These are phyloP conservation scores for Lachnellula occidentalis DNA, from an alignment of 2,329 filamentous ascomycete species.

Conservation along the genomic window DNA sequence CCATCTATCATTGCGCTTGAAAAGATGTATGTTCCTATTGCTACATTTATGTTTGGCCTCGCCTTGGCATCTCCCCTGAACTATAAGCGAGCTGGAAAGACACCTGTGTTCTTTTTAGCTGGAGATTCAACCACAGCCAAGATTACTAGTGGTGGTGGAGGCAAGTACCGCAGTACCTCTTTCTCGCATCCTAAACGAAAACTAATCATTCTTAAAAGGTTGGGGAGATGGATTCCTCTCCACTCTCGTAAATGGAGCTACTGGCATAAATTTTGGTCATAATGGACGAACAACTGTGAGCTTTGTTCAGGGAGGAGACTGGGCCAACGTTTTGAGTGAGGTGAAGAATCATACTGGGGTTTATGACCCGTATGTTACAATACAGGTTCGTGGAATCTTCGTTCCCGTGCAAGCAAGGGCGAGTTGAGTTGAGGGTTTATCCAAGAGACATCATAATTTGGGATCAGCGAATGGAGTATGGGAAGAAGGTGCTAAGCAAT, in stretches of 20 bases:
- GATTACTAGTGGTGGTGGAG: conserved; percentile 8
- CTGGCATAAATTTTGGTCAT: conserved; percentile 43
- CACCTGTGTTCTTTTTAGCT: conserved; percentile 36
- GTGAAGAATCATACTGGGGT: conserved; percentile 30
- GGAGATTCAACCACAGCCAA: conserved; percentile 38
- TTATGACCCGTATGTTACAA: conserved; percentile 43
- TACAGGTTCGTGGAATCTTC: conserved; percentile 34
- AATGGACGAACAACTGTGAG: conserved; percentile 42
- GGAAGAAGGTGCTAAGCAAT: neutral
- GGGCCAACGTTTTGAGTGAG: conserved; percentile 37
- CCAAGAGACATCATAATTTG: no score
- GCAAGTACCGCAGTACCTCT: neutral
- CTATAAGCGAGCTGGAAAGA: conserved; percentile 12
- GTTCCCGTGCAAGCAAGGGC: no score
- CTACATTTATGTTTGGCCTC: neutral
- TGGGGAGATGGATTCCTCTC: conserved; percentile 47
- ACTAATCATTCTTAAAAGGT: conserved; percentile 25
- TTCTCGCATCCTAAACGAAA: neutral
- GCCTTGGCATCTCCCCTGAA: neutral
- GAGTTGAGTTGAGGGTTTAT: no score
- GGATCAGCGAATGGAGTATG: neutral
- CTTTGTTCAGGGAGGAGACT: conserved; percentile 42
- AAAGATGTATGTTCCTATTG: neutral
- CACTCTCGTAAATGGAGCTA: conserved; percentile 39
- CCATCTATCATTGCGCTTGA: no score